Evolutionary conservation across 2,329 filamentous ascomycete genomes (phyloP), one percentile per base, ranked within the genome.

Genomic region (Aaosphaeria pasadenensis): DNA sequence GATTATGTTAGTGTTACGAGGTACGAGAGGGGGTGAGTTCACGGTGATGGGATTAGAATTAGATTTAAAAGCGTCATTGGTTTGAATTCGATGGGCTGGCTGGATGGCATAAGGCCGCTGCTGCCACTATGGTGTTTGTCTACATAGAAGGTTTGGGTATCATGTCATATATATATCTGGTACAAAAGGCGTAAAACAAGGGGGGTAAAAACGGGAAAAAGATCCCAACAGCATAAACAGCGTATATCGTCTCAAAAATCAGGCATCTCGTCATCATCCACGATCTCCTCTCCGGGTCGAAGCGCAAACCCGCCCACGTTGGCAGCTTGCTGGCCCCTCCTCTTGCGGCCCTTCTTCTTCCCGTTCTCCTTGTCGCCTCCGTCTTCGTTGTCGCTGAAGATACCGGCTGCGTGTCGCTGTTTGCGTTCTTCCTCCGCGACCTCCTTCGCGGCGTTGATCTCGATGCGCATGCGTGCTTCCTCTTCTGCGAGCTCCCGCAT

Each of bases 1-100:
- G 69, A 70, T 39, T 74, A 74, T 60, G 57, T 66, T 7, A 71
- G 69, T 52, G 47, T 52, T 52, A 71, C 68, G 32, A 49, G 56
- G 52, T 73, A 73, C 51, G 39, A 2, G 2, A 2, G 33, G 17
- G 17, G 17, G 3, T 24, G 17, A 24, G 17, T 24, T 24, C 3
- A 24, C 17, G 17, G 17, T 24, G 17, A 24, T 3, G 17, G 17
- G 17, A 2, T 24, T 24, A 24, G 17, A 24, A 24, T 24, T 24
- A 24, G 17, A 24, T 24, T 24, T 24, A 24, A 24, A 24, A 24
- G 17, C 17, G 17, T 24, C 17, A 24, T 24, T 24, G 17, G 17
- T 24, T 24, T 24, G 17, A 24, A 24, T 24, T 24, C 17, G 17
- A 24, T 24, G 17, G 17, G 17, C 17, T 24, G 17, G 17, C 17